These are phyloP conservation scores for Phytopythium litorale DNA, from an alignment of 352 stramenopile genomes.

Conservation along the genomic window DNA sequence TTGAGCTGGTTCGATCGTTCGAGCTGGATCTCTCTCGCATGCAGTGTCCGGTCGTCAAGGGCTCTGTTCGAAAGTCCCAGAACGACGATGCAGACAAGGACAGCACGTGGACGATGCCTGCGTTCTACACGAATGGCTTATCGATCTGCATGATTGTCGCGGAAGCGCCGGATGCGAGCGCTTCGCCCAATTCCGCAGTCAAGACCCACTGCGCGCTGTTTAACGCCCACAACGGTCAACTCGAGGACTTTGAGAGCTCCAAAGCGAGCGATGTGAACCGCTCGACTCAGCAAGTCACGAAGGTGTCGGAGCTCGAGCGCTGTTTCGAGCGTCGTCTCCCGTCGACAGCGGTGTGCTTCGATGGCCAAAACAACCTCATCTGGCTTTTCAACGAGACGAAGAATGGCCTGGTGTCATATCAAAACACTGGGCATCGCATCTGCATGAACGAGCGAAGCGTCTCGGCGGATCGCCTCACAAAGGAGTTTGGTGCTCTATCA, in stretches of 20 bases:
- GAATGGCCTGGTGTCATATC: slow-evolving; percentile 25
- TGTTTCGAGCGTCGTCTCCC: slow-evolving; percentile 24
- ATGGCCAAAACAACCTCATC: slow-evolving; percentile 42
- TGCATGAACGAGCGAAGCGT: slow-evolving; percentile 29
- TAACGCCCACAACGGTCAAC: slow-evolving; percentile 37
- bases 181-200: slow-evolving; percentile 6
- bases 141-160: slow-evolving; percentile 17
- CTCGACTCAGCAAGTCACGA: slow-evolving; percentile 4
- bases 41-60: slow-evolving; percentile 13
- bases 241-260: slow-evolving; percentile 4
- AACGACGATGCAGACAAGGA: slow-evolving; percentile 1
- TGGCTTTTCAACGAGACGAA: slow-evolving; percentile 34
- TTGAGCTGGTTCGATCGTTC: slow-evolving; percentile 13
- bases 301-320: not conserved
- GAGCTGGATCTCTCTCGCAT: not conserved
- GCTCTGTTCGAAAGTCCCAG: slow-evolving; percentile 7
- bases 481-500: not conserved
- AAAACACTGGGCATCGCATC: slow-evolving; percentile 42
- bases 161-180: slow-evolving; percentile 9
- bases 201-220: slow-evolving; percentile 40
- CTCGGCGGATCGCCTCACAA: slow-evolving; percentile 6
- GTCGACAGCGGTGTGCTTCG: slow-evolving; percentile 39
- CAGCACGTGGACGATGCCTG: slow-evolving; percentile 12
- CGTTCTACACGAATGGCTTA: slow-evolving; percentile 30
- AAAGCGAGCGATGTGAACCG: not conserved